These are phyloP conservation scores for Russula griseocarnosa DNA, from an alignment of 768 basidiomycete species.

Conservation along the genomic window DNA sequence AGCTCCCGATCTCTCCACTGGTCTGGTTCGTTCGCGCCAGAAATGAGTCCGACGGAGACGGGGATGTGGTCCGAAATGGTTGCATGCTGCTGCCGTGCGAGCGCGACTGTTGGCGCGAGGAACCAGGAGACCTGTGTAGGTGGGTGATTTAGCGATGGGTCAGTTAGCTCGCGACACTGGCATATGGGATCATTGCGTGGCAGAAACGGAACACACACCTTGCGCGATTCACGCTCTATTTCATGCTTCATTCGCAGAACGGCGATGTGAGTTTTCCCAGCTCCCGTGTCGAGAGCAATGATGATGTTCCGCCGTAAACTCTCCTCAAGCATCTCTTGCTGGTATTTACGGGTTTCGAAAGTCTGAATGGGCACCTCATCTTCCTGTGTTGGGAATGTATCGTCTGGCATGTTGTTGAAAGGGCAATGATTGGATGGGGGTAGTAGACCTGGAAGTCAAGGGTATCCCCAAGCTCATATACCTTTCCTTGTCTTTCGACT, in stretches of 20 bases:
- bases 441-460: neutral
- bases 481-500: neutral
- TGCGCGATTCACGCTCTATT: slow-evolving; percentile 52
- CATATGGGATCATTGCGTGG: neutral
- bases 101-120: slow-evolving; percentile 69
- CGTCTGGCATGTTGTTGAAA: slow-evolving; percentile 10
- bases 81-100: slow-evolving; percentile 63
- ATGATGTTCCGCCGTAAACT: slow-evolving; percentile 62
- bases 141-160: neutral
- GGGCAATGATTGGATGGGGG: neutral
- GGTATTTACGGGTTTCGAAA: slow-evolving; percentile 52
- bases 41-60: slow-evolving; percentile 62
- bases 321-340: slow-evolving; percentile 74
- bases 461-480: neutral
- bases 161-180: too few species aligned
- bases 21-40: slow-evolving; percentile 65
- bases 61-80: slow-evolving; percentile 61
- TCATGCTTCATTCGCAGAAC: slow-evolving; percentile 69
- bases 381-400: neutral
- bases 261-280: slow-evolving; percentile 77
- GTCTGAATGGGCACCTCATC: neutral
- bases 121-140: slow-evolving; percentile 69
- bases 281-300: slow-evolving; percentile 75
- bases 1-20: slow-evolving; percentile 65
- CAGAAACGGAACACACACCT: slow-evolving; percentile 42